Conservation (phyloP, 306 rosid genomes). For the Astragalus membranaceus region DNA sequence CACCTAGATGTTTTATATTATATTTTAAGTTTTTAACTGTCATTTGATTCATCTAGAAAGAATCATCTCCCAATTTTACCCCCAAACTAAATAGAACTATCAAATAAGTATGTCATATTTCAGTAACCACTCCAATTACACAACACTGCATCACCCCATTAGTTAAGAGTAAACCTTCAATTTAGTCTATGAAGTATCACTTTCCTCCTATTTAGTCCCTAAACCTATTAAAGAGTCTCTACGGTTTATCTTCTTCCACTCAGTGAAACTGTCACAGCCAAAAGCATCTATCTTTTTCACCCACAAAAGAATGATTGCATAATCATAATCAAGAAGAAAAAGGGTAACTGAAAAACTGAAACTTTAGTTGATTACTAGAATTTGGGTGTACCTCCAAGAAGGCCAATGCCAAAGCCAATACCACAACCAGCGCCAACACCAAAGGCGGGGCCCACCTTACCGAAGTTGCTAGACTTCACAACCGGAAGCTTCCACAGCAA, state of each 20-base stretch:
- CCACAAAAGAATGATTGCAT: not conserved
- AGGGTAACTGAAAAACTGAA: not conserved
- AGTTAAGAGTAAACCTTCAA: not conserved
- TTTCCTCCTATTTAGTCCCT: too few relatives aligned
- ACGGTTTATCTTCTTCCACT: not conserved
- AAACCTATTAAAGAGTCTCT: too few relatives aligned
- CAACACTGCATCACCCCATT: not conserved
- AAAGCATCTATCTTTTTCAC: not conserved
- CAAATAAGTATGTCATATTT: not conserved
- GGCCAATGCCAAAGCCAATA: conserved; percentile 78
- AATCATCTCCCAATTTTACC: not conserved
- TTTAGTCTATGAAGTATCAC: too few relatives aligned
- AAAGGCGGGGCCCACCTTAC: conserved; percentile 83
- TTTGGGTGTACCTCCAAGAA: conserved; percentile 56
- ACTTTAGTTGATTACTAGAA: not conserved
- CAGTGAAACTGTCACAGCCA: not conserved
- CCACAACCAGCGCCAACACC: conserved; percentile 86
- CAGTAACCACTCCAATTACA: not conserved
- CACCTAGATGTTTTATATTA: not conserved
- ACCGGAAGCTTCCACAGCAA: conserved; percentile 77
- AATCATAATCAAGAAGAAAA: not conserved
- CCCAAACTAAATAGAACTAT: not conserved
- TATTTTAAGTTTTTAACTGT: too few relatives aligned
- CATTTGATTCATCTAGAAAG: not conserved
- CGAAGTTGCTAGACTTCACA: conserved; percentile 34